Base-by-base conservation (phyloP, 2,329 filamentous ascomycete genomes). In the Tetracladium maxilliforme region DNA sequence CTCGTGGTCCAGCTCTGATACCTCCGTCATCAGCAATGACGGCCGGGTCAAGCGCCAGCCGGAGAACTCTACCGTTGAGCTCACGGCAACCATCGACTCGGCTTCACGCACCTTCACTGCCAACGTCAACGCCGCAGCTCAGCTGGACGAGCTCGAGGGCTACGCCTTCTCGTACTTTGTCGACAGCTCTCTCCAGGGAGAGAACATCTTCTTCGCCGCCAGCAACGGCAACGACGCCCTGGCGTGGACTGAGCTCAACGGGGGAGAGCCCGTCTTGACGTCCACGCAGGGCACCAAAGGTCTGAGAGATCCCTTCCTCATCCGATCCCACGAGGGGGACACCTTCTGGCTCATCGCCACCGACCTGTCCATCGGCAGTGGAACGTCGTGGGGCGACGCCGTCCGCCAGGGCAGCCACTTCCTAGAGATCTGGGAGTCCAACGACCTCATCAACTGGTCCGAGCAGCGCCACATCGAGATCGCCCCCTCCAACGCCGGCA, bases 121-220 rank as follows among this genome's bases (percentile, higher is more conserved):
- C 12, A 47, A 42, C 4, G 46, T 56, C 10, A 40, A 41, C 11
- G 40, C 39, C n/a, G 44, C 46, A 4, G 40, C 36, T 2, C 31
- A 40, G 2, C 31, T 49, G 1, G 52, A 45, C 1, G 35, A 43
- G 0, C 47, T 49, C 16, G 49, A 56, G 22, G 61, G 55, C 5
- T 66, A 66, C 30, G 54, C 54, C 1, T 65, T 66, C 30, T 49
- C 55, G 0, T 67, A 65, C 35, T 66, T 66, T 34, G 64, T 57
- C 1, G 53, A 51, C 7, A 54, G 52, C 37, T 43, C 46, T 2
- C 30, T 37, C 10, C 43, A 44, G 0, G 61, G 62, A 13, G 62
- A 67, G 30, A 62, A 64, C 27, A 63, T 67, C 24, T 64, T 51
- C 34, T 49, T 66, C 9, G 59, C 62, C 3, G 53, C 58, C 6